A percentile compares a stretch with the other conserved stretches of the same genome.
phyloP scores from a whole-genome alignment of 441 rosid species.

The Populus hybrid region DNA sequence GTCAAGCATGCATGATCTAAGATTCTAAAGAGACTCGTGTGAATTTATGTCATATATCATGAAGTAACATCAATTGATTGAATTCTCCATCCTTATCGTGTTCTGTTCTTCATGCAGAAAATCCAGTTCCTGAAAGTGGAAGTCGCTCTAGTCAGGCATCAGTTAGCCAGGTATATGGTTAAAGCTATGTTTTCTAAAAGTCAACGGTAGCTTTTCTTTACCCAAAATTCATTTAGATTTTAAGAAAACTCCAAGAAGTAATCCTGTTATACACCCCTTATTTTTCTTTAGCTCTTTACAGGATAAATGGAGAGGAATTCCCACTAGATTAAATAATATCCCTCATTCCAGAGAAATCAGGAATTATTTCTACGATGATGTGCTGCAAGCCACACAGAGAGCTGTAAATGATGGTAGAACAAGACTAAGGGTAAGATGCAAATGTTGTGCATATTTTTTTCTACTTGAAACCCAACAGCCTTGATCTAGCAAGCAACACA shows the following conservation, averaged over 20 bases:
- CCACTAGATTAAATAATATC: conserved; percentile 84
- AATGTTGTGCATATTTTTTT: conserved; percentile 1
- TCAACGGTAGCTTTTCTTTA: neutral
- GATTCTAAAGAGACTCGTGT: neutral
- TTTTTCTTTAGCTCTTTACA: conserved; percentile 39
- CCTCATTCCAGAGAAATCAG: conserved; percentile 96
- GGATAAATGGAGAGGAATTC: conserved; percentile 94
- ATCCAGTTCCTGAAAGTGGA: conserved; percentile 30
- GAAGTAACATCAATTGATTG: conserved; percentile 6
- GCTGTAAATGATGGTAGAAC: conserved; percentile 72
- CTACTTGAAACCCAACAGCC: neutral
- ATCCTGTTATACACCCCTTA: conserved; percentile 24
- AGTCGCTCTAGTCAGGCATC: conserved; percentile 40
- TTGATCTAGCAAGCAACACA: neutral
- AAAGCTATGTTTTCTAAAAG: neutral
- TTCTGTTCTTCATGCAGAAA: conserved; percentile 28
- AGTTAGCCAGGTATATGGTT: conserved; percentile 41
- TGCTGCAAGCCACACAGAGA: conserved; percentile 69
- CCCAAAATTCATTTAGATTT: conserved; percentile 9
- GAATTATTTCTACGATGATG: conserved; percentile 85
- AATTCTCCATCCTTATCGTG: conserved; percentile 3
- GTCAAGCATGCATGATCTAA: neutral
- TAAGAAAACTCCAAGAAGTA: conserved; percentile 4
- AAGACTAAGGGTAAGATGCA: conserved; percentile 61
- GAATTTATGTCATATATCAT: neutral